Evolutionary conservation across 2,329 filamentous ascomycete species (phyloP), one percentile per base, ranked within the genome.

Genomic region (Elsinoe necatrix): DNA sequence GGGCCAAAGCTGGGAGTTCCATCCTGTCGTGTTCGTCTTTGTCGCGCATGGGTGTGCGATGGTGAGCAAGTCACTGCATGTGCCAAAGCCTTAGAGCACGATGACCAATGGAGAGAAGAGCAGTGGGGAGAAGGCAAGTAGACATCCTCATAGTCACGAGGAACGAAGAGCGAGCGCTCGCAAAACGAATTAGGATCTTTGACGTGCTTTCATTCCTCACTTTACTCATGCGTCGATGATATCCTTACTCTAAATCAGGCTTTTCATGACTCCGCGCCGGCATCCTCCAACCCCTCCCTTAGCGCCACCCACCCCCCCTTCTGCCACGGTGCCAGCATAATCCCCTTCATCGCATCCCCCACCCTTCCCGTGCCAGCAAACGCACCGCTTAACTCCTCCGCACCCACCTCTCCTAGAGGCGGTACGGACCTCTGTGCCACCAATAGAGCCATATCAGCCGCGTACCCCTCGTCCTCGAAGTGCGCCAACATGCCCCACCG

Each of bases 41-140:
- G 77, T 95, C 58, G 64, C 90, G n/a, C 89, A 95, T 69, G 93
- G 91, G 18, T 95, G 87, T 68, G 73, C 93, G 67, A 97, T 98
- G 93, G 86, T 92, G 61, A 95, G 89, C 76, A 95, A 92, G 80
- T 92, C 84, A 29, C 83, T 98, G 66, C 89, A 93, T 69, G 90
- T 98, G 63, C 93, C 93, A 14, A 98, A 98, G 81, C 90, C 80
- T 54, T 81, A 61, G 57, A 20, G 27, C 25, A 21, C 3, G 25
- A 27, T 9, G 7, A 25, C 4, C 2, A 25, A 2, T 9, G 4
- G 23, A 14, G 31, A 12, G 8, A 20, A 7, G 12, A 7, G 35
- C 5, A 18, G 18, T 31, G 45, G 12, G 4, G n/a, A 6, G 34
- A 55, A 3, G 16, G 9, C 16, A 11, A 20, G 27, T 11, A 31